Conservation (phyloP, 2,329 filamentous ascomycete species). For the Tolypocladium ophioglossoides region DNA sequence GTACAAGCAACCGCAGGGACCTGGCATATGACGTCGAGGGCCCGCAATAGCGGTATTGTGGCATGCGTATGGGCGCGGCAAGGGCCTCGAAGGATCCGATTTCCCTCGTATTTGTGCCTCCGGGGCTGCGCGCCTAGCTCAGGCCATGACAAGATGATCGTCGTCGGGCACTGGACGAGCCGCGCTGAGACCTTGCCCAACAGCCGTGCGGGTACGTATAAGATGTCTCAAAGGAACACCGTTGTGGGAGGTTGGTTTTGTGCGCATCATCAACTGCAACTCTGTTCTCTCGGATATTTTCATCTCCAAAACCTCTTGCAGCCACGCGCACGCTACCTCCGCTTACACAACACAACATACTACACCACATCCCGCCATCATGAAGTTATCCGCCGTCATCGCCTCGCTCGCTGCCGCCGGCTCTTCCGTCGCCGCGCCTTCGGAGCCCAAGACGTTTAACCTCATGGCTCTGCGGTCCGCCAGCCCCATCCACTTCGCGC, state of each 20-base stretch:
- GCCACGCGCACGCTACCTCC: background rate
- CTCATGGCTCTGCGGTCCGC: constrained; percentile 39
- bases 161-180: background rate
- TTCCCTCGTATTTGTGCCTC: background rate
- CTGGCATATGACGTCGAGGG: background rate
- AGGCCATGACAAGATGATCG: background rate
- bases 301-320: background rate
- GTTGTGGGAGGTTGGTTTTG: background rate
- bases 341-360: background rate
- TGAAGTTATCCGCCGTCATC: constrained; percentile 17
- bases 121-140: background rate
- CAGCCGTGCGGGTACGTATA: background rate
- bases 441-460: constrained; percentile 28
- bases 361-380: constrained; percentile 6
- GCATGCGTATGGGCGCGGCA: background rate
- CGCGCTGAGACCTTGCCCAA: background rate
- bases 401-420: constrained; percentile 14
- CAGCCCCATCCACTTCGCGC: constrained; percentile 34
- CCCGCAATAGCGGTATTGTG: background rate
- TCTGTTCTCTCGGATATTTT: background rate
- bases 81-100: background rate
- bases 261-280: background rate
- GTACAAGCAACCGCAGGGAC: background rate
- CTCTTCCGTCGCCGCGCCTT: constrained; percentile 15
- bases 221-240: background rate